phyloP scores from a whole-genome alignment of 2,329 filamentous ascomycete genomes.

The Byssothecium circinans region DNA sequence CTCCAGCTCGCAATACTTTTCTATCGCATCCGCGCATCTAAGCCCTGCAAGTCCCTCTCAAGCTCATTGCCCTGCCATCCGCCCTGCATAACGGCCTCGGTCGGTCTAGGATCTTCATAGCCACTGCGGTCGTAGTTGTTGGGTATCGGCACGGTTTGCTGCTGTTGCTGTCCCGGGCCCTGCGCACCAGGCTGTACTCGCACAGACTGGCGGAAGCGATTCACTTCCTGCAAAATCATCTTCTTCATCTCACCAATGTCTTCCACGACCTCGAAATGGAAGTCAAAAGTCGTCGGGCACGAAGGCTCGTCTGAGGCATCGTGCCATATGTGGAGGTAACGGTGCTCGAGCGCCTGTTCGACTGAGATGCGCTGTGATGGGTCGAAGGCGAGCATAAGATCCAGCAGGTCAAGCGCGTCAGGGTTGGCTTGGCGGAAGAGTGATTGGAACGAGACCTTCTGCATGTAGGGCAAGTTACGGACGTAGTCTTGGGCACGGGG shows the following conservation, averaged over 20 bases:
- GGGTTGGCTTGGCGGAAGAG: slow-evolving; percentile 95
- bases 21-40: slow-evolving; percentile 28
- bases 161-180: slow-evolving; percentile 43
- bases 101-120: slow-evolving; percentile 64
- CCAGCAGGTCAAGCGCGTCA: slow-evolving; percentile 90
- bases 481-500: slow-evolving; percentile 97
- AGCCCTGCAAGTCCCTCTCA: slow-evolving; percentile 54
- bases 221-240: slow-evolving; percentile 96
- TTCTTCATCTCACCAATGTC: slow-evolving; percentile 93
- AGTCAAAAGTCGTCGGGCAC: slow-evolving; percentile 94
- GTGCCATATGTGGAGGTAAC: slow-evolving; percentile 97
- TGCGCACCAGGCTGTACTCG: slow-evolving; percentile 41
- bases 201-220: slow-evolving; percentile 72
- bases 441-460: slow-evolving; percentile 83
- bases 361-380: slow-evolving; percentile 91
- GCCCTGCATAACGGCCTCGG: slow-evolving; percentile 52
- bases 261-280: slow-evolving; percentile 96
- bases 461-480: slow-evolving; percentile 91
- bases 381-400: slow-evolving; percentile 97
- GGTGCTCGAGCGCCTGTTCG: slow-evolving; percentile 93
- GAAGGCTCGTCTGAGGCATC: slow-evolving; percentile 93
- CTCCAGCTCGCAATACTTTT: neutral
- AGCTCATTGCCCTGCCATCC: slow-evolving; percentile 43
- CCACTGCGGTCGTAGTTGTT: slow-evolving; percentile 60
- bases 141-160: slow-evolving; percentile 62